phyloP scores from a whole-genome alignment of 805 yeast genomes.

The Zygoascus biomembranicola region DNA sequence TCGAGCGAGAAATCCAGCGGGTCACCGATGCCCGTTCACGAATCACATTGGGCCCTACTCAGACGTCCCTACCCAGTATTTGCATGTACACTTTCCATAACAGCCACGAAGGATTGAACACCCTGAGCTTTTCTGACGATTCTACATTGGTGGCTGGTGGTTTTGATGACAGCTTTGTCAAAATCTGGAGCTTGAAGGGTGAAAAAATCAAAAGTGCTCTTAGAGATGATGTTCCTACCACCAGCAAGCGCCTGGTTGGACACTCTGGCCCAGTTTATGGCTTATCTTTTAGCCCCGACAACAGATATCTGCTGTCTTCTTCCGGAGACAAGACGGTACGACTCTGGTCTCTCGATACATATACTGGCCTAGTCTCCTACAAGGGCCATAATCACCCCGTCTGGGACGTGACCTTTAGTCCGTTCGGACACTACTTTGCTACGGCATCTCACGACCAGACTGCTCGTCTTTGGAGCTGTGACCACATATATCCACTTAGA shows the following conservation, averaged over 20 bases:
- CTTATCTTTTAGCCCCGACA: conserved; percentile 83
- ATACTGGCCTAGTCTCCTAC: conserved; percentile 81
- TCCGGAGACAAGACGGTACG: conserved; percentile 91
- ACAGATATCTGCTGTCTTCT: conserved; percentile 65
- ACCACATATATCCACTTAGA: conserved; percentile 91
- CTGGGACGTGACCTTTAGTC: conserved; percentile 95
- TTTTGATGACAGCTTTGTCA: conserved; percentile 83
- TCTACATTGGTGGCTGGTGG: conserved; percentile 87
- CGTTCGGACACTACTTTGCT: conserved; percentile 96
- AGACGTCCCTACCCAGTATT: conserved; percentile 83
- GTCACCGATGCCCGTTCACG: conserved; percentile 78
- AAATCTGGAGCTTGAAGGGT: conserved; percentile 91
- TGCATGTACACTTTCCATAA: conserved; percentile 98
- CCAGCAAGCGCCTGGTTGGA: conserved; percentile 57
- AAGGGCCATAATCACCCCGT: conserved; percentile 95
- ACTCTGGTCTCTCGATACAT: conserved; percentile 90
- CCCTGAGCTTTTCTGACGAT: conserved; percentile 80
- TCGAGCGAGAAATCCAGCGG: conserved; percentile 66
- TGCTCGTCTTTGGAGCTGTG: conserved; percentile 96
- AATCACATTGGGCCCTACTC: conserved; percentile 55
- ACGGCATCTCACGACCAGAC: conserved; percentile 97
- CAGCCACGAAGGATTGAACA: conserved; percentile 81
- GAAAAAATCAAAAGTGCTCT: conserved; percentile 50
- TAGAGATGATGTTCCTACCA: conserved; percentile 23
- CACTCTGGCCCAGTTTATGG: conserved; percentile 95